Evolutionary conservation across 2,329 filamentous ascomycete species (phyloP).

Genomic region (Ophiostoma himal-ulmi): DNA sequence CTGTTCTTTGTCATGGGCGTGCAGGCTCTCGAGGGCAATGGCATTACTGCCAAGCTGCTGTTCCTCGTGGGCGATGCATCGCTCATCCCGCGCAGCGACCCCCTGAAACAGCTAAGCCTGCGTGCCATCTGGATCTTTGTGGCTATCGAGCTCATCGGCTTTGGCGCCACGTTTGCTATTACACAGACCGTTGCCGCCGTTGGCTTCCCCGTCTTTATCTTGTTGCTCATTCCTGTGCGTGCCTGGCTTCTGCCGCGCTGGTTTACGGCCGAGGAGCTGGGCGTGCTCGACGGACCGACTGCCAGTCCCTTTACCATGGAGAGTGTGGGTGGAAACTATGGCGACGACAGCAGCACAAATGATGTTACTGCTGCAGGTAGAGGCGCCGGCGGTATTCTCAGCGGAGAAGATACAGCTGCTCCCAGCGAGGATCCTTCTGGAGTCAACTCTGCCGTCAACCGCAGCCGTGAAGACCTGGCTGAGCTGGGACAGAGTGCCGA

Average conservation of each 20-base stretch:
- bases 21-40: slow-evolving; percentile 69
- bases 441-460: slow-evolving; percentile 7
- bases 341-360: not conserved
- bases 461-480: slow-evolving; percentile 21
- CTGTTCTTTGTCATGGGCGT: slow-evolving; percentile 83
- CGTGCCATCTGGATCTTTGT: slow-evolving; percentile 65
- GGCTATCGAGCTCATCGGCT: slow-evolving; percentile 60
- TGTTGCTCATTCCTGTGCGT: slow-evolving; percentile 61
- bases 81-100: slow-evolving; percentile 54
- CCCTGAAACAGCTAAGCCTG: slow-evolving; percentile 51
- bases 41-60: slow-evolving; percentile 67
- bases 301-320: slow-evolving; percentile 72
- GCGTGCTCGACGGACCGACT: slow-evolving; percentile 63
- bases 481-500: slow-evolving; percentile 22
- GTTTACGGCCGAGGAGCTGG: slow-evolving; percentile 57
- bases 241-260: slow-evolving; percentile 57
- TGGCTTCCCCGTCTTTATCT: slow-evolving; percentile 70
- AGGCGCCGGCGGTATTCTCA: slow-evolving; percentile 1
- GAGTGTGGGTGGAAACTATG: slow-evolving; percentile 54
- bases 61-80: slow-evolving; percentile 61
- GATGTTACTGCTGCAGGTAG: not conserved
- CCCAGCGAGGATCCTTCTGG: slow-evolving; percentile 12
- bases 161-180: slow-evolving; percentile 74
- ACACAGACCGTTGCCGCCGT: slow-evolving; percentile 77
- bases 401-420: slow-evolving; percentile 12